These are phyloP conservation scores for Plectosphaerella sp. DNA, from an alignment of 2,329 filamentous ascomycete genomes.

Conservation along the genomic window DNA sequence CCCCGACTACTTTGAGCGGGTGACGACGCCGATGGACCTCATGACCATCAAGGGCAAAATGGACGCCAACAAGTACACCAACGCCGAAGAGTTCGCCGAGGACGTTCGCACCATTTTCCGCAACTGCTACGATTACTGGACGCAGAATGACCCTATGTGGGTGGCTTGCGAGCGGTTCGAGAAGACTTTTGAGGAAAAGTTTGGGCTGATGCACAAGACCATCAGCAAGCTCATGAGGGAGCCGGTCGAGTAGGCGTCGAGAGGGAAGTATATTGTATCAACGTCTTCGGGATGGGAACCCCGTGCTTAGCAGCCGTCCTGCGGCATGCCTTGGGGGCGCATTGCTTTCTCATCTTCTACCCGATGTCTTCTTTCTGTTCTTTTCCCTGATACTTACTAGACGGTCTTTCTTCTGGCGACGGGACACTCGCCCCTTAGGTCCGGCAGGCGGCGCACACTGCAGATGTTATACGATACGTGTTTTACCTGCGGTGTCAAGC, in stretches of 20 bases:
- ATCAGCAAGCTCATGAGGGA: slow-evolving; percentile 47
- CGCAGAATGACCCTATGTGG: slow-evolving; percentile 49
- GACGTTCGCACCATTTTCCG: slow-evolving; percentile 60
- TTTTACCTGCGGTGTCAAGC: too few species aligned
- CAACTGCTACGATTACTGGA: slow-evolving; percentile 64
- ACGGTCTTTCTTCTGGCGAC: too few species aligned
- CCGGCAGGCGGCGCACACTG: too few species aligned
- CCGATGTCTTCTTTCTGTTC: too few species aligned
- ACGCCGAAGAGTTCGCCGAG: slow-evolving; percentile 47
- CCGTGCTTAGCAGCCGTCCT: too few species aligned
- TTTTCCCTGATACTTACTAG: too few species aligned
- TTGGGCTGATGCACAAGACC: slow-evolving; percentile 54
- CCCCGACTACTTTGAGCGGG: slow-evolving; percentile 57
- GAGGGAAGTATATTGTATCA: too few species aligned
- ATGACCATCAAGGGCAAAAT: slow-evolving; percentile 57
- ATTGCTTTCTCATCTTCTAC: too few species aligned
- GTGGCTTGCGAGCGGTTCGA: slow-evolving; percentile 52
- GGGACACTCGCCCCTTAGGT: too few species aligned
- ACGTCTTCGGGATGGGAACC: too few species aligned
- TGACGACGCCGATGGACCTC: slow-evolving; percentile 60
- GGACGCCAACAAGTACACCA: slow-evolving; percentile 46
- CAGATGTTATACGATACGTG: too few species aligned
- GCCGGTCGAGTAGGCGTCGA: slow-evolving; percentile 22
- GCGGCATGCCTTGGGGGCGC: too few species aligned
- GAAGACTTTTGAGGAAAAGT: slow-evolving; percentile 56